These are phyloP conservation scores for Barnettozyma populi DNA, from an alignment of 805 yeast genomes.

Conservation along the genomic window DNA sequence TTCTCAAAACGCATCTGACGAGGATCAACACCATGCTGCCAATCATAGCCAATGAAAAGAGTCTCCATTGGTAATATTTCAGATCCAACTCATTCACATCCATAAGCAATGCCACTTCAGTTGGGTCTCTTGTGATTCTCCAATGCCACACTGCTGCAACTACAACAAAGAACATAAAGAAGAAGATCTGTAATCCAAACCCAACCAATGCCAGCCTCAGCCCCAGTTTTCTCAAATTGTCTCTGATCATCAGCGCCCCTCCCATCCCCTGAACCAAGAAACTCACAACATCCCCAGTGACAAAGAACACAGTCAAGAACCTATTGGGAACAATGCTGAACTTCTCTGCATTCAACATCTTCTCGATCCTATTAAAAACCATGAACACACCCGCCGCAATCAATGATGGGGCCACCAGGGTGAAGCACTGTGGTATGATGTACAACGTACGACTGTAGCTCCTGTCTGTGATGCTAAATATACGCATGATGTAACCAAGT, in stretches of 20 bases:
- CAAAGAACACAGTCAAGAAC: conserved; percentile 1
- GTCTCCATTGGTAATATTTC: conserved; percentile 3
- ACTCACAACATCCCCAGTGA: conserved; percentile 3
- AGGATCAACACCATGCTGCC: conserved; percentile 1
- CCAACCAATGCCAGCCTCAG: neutral
- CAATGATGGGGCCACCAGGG: conserved; percentile 2
- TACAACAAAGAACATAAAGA: neutral
- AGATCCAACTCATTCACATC: neutral
- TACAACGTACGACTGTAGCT: neutral
- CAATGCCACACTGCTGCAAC: neutral
- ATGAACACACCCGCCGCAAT: conserved; percentile 4
- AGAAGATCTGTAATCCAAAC: conserved; percentile 3
- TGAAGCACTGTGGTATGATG: conserved; percentile 2
- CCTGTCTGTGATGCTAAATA: neutral
- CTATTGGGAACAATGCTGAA: conserved; percentile 1
- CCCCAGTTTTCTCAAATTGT: neutral
- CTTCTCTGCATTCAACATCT: neutral
- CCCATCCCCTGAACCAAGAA: conserved; percentile 2
- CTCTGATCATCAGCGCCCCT: neutral
- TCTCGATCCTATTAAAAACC: conserved; percentile 3
- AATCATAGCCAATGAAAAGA: neutral
- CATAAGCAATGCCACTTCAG: neutral
- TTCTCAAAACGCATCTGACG: conserved; percentile 3
- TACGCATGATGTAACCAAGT: conserved; percentile 4
- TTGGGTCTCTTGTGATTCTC: neutral